Evolutionary conservation across 2,329 filamentous ascomycete species (phyloP), one percentile per base, ranked within the genome.

Genomic region (Lachnellula hyalina): DNA sequence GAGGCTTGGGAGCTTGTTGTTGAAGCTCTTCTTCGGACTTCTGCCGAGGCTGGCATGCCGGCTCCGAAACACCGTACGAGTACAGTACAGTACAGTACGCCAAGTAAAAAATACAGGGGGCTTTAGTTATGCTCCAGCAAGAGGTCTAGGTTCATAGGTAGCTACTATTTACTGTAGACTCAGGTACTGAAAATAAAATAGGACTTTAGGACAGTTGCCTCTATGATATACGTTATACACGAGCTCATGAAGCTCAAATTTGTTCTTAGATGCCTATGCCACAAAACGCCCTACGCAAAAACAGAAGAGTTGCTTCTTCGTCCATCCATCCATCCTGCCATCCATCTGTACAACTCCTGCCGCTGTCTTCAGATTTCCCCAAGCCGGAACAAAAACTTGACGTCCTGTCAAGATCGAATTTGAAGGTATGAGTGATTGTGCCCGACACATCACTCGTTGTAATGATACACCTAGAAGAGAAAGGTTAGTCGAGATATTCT

Each of bases 391-490:
- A 15, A 23, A 38, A 28, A 15, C n/a, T 53, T 57, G 58, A 42
- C 48, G 54, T 54, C 40, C 38, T 23, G 49, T 44, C 28, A 58
- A 57, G 54, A 56, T 59, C 35, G 53, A 58, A 47, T 41, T 21
- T 48, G 54, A 61, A 62, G 51, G 51, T 59, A 58, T 52, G 53
- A 63, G 57, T 60, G 56, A 52, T 59, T 65, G 56, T 65, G 45
- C 58, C 59, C 32, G 63, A 61, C 58, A 49, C 56, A 55, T 65
- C 59, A 65, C 58, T 65, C 62, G 35, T 66, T 64, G 47, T 65
- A 64, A 53, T 66, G 64, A 57, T 66, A 66, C 19, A 66, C 64
- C 64, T 66, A 45, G 6, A 42, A 34, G 3, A 38, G 54, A 51
- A 41, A 32, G 2, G 54, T 61, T 53, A 62, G 51, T 21, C 19